Evolutionary conservation across 371 early-diverging fungal genomes (phyloP).

Genomic region (Batrachochytrium dendrobatidis): DNA sequence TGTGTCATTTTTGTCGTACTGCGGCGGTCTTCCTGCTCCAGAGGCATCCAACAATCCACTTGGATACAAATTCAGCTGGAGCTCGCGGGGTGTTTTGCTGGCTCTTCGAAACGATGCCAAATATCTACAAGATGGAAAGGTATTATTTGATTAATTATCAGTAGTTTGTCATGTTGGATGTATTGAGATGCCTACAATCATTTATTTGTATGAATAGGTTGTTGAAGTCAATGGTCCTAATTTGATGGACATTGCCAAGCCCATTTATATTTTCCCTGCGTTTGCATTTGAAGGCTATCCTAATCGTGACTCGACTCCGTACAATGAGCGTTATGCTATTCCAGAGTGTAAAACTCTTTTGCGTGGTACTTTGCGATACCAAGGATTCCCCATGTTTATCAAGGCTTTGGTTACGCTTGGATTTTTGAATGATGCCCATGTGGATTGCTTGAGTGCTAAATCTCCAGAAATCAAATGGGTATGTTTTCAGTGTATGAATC

Average conservation of each 20-base stretch:
- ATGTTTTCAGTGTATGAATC: neutral
- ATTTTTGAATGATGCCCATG: constrained; percentile 73
- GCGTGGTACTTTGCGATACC: constrained; percentile 90
- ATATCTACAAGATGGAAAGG: constrained; percentile 65
- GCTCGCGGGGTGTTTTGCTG: constrained; percentile 75
- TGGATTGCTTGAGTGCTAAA: constrained; percentile 47
- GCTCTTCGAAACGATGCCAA: constrained; percentile 79
- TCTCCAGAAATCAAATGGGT: constrained; percentile 30
- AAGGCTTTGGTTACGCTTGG: constrained; percentile 90
- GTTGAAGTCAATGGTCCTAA: constrained; percentile 40
- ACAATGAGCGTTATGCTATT: constrained; percentile 89
- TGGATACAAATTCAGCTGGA: constrained; percentile 90
- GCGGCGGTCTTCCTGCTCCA: constrained; percentile 87
- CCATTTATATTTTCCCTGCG: constrained; percentile 59
- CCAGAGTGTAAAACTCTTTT: constrained; percentile 92
- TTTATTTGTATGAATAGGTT: constrained; percentile 9
- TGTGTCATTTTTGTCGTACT: constrained; percentile 76
- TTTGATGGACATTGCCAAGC: constrained; percentile 54
- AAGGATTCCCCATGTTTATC: constrained; percentile 85
- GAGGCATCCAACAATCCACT: constrained; percentile 79
- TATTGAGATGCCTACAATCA: neutral
- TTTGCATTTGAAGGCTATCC: constrained; percentile 86
- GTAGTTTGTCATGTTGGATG: neutral
- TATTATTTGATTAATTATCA: constrained; percentile 13
- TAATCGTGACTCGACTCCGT: constrained; percentile 95